Percentiles rank a stretch among this genome's conserved stretches.
phyloP scores from a whole-genome alignment of 2,329 filamentous ascomycete species.

The Penicillium sp. region DNA sequence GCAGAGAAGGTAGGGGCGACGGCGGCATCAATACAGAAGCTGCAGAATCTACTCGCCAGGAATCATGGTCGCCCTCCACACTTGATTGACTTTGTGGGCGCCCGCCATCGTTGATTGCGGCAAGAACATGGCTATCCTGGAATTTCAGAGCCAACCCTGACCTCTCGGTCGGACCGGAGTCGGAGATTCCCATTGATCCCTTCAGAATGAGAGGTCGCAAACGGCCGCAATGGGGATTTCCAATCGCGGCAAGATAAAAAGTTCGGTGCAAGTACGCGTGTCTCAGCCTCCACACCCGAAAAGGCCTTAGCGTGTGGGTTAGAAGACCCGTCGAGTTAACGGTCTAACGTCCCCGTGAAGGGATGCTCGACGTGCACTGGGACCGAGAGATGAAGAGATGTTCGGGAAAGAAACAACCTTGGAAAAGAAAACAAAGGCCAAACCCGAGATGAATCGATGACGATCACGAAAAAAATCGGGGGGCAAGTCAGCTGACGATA shows the following conservation, averaged over 20 bases:
- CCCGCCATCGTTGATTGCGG: conserved; percentile 13
- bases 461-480: conserved; percentile 3
- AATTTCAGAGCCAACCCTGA: conserved; percentile 14
- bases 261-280: background rate
- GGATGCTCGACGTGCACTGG: conserved; percentile 5
- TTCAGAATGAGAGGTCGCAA: conserved; percentile 3
- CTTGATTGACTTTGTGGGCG: background rate
- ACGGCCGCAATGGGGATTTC: background rate
- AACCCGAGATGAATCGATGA: background rate
- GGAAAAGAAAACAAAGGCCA: background rate
- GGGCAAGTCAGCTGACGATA: conserved; percentile 4
- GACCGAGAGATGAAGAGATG: background rate
- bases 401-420: background rate
- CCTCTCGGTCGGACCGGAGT: conserved; percentile 19
- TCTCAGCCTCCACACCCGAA: conserved; percentile 23
- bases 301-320: conserved; percentile 17
- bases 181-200: conserved; percentile 13
- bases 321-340: conserved; percentile 24
- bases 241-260: conserved; percentile 9
- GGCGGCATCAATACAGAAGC: conserved; percentile 11
- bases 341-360: conserved; percentile 1
- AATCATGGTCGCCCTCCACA: background rate
- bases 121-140: conserved; percentile 8
- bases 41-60: conserved; percentile 8
- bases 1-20: conserved; percentile 29